Conservation (phyloP, 148 eudicot genomes). For the Chenopodium suecicum region DNA sequence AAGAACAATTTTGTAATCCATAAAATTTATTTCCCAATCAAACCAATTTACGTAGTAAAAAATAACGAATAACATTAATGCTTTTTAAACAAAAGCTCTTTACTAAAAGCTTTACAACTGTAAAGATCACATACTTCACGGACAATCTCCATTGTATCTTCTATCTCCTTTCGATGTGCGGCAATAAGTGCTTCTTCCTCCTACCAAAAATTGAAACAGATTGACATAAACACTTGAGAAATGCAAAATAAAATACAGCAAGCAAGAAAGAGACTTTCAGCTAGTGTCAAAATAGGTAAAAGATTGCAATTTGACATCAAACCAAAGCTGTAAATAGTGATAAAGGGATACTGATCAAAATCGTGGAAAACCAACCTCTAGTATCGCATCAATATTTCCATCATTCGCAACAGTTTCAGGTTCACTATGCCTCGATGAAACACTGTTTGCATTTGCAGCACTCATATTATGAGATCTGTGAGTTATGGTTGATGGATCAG, state of each 20-base stretch:
- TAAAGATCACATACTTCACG: slow-evolving; percentile 75
- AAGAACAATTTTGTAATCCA: too few species aligned
- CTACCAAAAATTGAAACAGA: slow-evolving; percentile 36
- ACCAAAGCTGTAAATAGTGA: not conserved
- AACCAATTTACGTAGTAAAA: not conserved
- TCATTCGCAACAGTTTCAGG: slow-evolving; percentile 56
- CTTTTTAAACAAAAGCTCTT: not conserved
- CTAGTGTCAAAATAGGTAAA: not conserved
- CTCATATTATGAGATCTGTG: slow-evolving; percentile 51
- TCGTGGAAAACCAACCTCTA: slow-evolving; percentile 57
- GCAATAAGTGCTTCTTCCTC: slow-evolving; percentile 94
- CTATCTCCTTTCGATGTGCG: slow-evolving; percentile 98
- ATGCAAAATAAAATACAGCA: not conserved
- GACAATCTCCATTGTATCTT: slow-evolving; percentile 99
- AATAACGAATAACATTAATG: not conserved
- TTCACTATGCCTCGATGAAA: slow-evolving; percentile 46
- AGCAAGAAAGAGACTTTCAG: slow-evolving; percentile 1
- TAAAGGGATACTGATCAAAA: not conserved
- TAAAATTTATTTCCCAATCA: not conserved
- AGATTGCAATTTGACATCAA: slow-evolving; percentile 1
- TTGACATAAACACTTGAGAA: not conserved
- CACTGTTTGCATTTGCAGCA: slow-evolving; percentile 36
- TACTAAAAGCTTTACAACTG: not conserved
- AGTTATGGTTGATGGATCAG: slow-evolving; percentile 48
- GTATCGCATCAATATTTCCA: slow-evolving; percentile 76